A percentile compares a stretch with the other conserved stretches of the same genome.
These are phyloP conservation scores for Populus pruinosa DNA, from an alignment of 345 rosid species.

Conservation along the genomic window DNA sequence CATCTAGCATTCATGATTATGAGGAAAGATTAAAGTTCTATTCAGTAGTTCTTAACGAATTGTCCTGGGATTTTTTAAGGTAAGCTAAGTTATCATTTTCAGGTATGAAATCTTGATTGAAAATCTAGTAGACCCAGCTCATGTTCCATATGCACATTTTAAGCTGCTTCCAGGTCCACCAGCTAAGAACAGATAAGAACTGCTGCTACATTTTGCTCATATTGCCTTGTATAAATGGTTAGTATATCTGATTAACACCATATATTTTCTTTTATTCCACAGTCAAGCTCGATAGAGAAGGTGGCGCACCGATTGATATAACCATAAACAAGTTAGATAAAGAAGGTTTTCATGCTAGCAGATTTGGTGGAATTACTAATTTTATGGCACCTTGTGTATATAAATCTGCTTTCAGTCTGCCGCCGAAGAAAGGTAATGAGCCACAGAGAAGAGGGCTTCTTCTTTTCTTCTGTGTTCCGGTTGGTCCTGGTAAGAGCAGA, in stretches of 20 bases:
- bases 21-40: background rate
- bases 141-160: conserved; percentile 87
- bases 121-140: conserved; percentile 92
- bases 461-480: conserved; percentile 75
- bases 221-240: background rate
- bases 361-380: conserved; percentile 48
- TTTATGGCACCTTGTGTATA: conserved; percentile 73
- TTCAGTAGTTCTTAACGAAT: background rate
- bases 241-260: background rate
- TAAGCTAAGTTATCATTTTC: conserved; percentile 8
- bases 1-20: background rate
- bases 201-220: background rate
- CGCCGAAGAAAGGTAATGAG: conserved; percentile 1
- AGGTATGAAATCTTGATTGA: conserved; percentile 83
- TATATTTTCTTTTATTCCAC: conserved; percentile 25
- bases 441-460: conserved; percentile 37
- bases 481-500: conserved; percentile 78
- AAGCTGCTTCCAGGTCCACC: conserved; percentile 46
- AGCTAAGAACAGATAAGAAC: conserved; percentile 40
- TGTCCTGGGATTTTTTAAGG: background rate
- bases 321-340: conserved; percentile 40
- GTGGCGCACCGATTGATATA: conserved; percentile 69
- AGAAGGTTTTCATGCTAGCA: conserved; percentile 55
- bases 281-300: conserved; percentile 81
- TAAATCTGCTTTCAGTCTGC: conserved; percentile 43